phyloP scores from a whole-genome alignment of 2,329 filamentous ascomycete genomes.

The Penicillium hesseltinei region DNA sequence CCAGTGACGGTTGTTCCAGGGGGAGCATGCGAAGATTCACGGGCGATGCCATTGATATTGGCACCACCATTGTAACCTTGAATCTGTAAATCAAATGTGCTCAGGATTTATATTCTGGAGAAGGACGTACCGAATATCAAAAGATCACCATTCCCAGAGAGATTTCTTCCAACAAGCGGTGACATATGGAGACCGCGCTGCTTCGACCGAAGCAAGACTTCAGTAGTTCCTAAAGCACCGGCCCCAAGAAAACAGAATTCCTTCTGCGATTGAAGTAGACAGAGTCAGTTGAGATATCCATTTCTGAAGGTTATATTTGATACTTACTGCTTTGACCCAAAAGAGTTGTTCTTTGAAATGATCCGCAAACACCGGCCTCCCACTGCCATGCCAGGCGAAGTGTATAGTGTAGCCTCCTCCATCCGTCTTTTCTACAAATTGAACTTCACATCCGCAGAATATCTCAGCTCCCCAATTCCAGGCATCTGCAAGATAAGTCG shows the following conservation, averaged over 20 bases:
- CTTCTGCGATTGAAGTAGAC: slow-evolving; percentile 31
- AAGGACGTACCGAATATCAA: slow-evolving; percentile 6
- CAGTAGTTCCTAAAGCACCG: slow-evolving; percentile 63
- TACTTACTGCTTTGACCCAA: slow-evolving; percentile 59
- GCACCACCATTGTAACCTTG: slow-evolving; percentile 41
- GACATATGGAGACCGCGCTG: slow-evolving; percentile 59
- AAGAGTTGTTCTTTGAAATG: slow-evolving; percentile 55
- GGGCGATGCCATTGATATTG: slow-evolving; percentile 5
- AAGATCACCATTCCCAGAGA: slow-evolving; percentile 12
- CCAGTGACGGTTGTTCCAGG: slow-evolving; percentile 19
- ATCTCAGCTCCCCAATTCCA: slow-evolving; percentile 72
- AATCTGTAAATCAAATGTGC: not conserved
- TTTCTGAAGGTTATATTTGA: not conserved
- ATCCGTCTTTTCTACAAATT: slow-evolving; percentile 58
- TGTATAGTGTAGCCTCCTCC: slow-evolving; percentile 61
- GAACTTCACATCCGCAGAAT: slow-evolving; percentile 67
- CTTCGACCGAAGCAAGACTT: slow-evolving; percentile 62
- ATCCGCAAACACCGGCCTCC: slow-evolving; percentile 54
- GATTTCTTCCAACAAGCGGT: slow-evolving; percentile 50
- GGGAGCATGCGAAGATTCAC: not conserved
- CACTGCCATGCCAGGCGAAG: slow-evolving; percentile 63
- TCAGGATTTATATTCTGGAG: not conserved
- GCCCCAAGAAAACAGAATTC: slow-evolving; percentile 66
- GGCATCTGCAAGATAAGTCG: slow-evolving; percentile 67
- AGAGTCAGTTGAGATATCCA: not conserved